phyloP scores from a whole-genome alignment of 768 basidiomycete genomes.

The Leccinum incarnatum region DNA sequence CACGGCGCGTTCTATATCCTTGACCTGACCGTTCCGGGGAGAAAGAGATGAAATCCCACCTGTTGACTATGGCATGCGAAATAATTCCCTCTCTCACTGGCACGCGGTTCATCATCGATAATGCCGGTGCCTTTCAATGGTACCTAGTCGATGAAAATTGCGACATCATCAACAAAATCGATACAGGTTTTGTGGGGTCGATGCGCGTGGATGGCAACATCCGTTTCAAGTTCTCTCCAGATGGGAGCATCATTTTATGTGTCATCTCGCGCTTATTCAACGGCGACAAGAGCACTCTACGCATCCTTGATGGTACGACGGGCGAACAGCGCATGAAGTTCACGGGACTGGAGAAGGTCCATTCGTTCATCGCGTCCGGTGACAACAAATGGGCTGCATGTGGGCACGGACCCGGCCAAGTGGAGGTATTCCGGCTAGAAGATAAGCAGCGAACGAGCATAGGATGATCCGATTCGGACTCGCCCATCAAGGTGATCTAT shows the following conservation, averaged over 20 bases:
- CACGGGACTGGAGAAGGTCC: slow-evolving; percentile 8
- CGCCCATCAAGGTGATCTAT: not conserved
- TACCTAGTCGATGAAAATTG: slow-evolving; percentile 4
- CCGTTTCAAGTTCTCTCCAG: slow-evolving; percentile 9
- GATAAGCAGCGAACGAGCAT: not conserved
- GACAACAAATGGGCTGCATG: slow-evolving; percentile 10
- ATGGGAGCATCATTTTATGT: slow-evolving; percentile 11
- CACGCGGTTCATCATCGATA: slow-evolving; percentile 10
- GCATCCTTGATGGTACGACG: slow-evolving; percentile 9
- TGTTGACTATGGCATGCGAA: not conserved
- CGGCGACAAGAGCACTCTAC: slow-evolving; percentile 8
- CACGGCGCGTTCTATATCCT: slow-evolving; percentile 9
- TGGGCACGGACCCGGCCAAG: not conserved
- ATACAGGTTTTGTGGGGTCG: slow-evolving; percentile 1
- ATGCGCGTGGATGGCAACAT: too few relatives aligned
- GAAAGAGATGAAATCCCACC: not conserved
- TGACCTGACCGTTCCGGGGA: not conserved
- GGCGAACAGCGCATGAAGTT: slow-evolving; percentile 11
- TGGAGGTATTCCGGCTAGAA: slow-evolving; percentile 4
- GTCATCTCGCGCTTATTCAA: not conserved
- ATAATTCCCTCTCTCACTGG: slow-evolving; percentile 8
- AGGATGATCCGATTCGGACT: not conserved
- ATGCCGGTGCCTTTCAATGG: not conserved
- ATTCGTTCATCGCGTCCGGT: slow-evolving; percentile 1
- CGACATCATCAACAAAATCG: slow-evolving; percentile 5